These are phyloP conservation scores for Hyaloscypha finlandica DNA, from an alignment of 495 filamentous ascomycete species.

Conservation along the genomic window DNA sequence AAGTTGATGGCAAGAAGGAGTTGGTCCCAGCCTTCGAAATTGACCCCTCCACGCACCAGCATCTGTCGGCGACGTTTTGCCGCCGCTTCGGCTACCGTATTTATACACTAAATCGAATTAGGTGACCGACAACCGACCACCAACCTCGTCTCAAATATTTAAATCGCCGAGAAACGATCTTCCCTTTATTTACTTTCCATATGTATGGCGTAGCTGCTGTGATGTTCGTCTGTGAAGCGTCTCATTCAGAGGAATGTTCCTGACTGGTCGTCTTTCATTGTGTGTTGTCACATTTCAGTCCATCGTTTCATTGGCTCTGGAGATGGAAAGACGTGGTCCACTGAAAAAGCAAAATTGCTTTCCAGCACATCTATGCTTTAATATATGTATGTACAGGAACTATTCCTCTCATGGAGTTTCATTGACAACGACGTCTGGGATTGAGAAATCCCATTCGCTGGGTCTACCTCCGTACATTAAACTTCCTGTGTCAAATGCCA, in stretches of 20 bases:
- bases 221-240: not conserved
- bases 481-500: not conserved
- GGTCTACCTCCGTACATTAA: not conserved
- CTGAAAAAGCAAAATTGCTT: not conserved
- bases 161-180: not conserved
- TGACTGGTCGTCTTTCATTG: not conserved
- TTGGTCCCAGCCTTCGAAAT: conserved; percentile 15
- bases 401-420: not conserved
- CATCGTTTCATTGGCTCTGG: not conserved
- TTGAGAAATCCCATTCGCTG: not conserved
- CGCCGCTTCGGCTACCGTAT: too few relatives aligned
- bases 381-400: not conserved
- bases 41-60: conserved; percentile 10
- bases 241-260: not conserved
- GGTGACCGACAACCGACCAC: not conserved
- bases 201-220: not conserved
- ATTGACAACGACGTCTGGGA: not conserved
- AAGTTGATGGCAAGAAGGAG: conserved; percentile 7
- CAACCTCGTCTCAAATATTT: not conserved
- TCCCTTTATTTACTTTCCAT: not conserved
- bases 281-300: not conserved
- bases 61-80: too few relatives aligned
- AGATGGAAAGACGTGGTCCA: not conserved
- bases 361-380: not conserved
- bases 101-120: not conserved